A percentile compares a stretch with the other conserved stretches of the same genome.
These are phyloP conservation scores for Nakazawaea wyomingensis DNA, from an alignment of 805 yeast species.

Conservation along the genomic window DNA sequence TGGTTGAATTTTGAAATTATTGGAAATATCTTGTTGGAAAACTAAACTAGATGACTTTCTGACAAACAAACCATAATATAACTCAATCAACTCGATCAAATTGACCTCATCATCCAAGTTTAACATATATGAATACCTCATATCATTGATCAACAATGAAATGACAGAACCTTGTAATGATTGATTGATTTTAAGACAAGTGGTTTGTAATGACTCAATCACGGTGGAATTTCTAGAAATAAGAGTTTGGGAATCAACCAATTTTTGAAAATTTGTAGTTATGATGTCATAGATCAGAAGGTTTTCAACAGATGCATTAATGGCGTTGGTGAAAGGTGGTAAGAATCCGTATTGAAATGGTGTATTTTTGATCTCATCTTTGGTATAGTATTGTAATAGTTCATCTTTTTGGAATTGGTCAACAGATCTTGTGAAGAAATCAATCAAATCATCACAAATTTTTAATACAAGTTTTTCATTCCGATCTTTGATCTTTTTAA, in stretches of 20 bases:
- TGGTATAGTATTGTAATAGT: not conserved
- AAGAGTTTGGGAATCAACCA: slow-evolving; percentile 2
- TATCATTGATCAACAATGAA: slow-evolving; percentile 44
- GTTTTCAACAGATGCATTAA: slow-evolving; percentile 42
- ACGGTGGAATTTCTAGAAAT: not conserved
- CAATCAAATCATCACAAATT: slow-evolving; percentile 23
- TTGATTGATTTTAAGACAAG: slow-evolving; percentile 8
- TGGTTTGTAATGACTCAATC: not conserved
- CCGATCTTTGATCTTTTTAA: slow-evolving; percentile 30
- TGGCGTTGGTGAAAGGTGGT: slow-evolving; percentile 61
- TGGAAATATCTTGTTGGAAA: slow-evolving; percentile 15
- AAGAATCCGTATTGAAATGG: slow-evolving; percentile 42
- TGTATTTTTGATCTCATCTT: slow-evolving; percentile 13
- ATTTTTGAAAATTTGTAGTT: slow-evolving; percentile 3
- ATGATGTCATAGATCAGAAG: slow-evolving; percentile 41
- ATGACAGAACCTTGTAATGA: slow-evolving; percentile 3
- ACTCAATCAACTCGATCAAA: slow-evolving; percentile 9
- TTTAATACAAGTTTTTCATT: slow-evolving; percentile 22
- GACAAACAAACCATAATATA: slow-evolving; percentile 5
- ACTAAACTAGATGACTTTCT: slow-evolving; percentile 15
- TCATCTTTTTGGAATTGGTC: slow-evolving; percentile 32
- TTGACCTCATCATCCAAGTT: slow-evolving; percentile 20
- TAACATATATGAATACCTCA: slow-evolving; percentile 29
- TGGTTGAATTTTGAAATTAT: slow-evolving; percentile 18
- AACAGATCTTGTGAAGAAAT: slow-evolving; percentile 28